These are phyloP conservation scores for Termitomyces sp. DNA, from an alignment of 768 basidiomycete species.

Conservation along the genomic window DNA sequence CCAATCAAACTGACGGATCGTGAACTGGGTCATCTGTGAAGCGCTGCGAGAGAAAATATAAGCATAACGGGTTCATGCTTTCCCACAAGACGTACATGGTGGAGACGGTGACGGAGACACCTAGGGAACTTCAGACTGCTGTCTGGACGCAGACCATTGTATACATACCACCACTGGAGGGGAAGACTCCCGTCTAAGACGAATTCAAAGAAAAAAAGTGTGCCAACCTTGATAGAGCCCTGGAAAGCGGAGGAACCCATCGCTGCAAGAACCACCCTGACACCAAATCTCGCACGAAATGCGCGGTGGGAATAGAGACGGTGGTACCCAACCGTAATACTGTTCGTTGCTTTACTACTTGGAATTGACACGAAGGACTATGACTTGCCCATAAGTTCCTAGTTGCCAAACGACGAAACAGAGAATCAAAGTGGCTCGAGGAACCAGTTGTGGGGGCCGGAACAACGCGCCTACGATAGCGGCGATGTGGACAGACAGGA, in stretches of 20 bases:
- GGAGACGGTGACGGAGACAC: slow-evolving; percentile 2
- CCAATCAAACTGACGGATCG: not conserved
- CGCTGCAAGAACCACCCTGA: slow-evolving; percentile 54
- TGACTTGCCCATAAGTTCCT: slow-evolving; percentile 59
- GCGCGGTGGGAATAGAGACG: slow-evolving; percentile 73
- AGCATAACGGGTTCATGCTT: not conserved
- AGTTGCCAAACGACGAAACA: slow-evolving; percentile 61
- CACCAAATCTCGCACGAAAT: slow-evolving; percentile 50
- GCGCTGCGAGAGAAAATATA: not conserved
- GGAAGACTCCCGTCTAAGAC: not conserved
- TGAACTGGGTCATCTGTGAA: slow-evolving; percentile 1
- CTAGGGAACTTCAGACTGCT: not conserved
- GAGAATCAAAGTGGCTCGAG: slow-evolving; percentile 42
- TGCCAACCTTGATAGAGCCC: slow-evolving; percentile 66
- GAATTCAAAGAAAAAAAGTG: not conserved
- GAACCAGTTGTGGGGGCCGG: slow-evolving; percentile 40
- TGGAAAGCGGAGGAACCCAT: slow-evolving; percentile 74
- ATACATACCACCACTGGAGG: slow-evolving; percentile 1
- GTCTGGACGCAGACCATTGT: not conserved
- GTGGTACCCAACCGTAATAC: slow-evolving; percentile 75
- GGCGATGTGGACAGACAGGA: slow-evolving; percentile 50
- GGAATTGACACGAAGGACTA: not conserved
- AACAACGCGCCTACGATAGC: slow-evolving; percentile 46
- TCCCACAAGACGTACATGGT: not conserved
- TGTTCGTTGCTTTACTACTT: slow-evolving; percentile 18